Percentiles rank a stretch among this genome's conserved stretches.
These are phyloP conservation scores for Pistacia integerrima DNA, from an alignment of 345 rosid genomes.

Conservation along the genomic window DNA sequence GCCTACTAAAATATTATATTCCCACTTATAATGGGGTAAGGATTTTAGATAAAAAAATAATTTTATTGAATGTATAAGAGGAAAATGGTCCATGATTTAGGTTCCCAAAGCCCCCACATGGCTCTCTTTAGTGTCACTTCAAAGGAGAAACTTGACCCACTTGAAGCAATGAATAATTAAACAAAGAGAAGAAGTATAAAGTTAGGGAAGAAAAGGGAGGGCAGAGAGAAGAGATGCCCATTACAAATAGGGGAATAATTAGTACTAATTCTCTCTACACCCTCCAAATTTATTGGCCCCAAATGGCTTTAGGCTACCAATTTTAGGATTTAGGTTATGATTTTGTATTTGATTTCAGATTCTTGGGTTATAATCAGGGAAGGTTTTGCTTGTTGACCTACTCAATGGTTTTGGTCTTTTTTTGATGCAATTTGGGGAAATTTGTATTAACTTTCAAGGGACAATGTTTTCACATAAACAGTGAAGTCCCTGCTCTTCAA, in stretches of 20 bases:
- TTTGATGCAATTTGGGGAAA: too few species aligned
- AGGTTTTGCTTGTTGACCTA: neutral
- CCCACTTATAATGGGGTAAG: conserved; percentile 4
- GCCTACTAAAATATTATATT: neutral
- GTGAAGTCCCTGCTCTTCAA: neutral
- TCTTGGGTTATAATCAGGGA: neutral
- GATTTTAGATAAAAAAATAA: too few species aligned
- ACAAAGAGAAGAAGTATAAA: neutral
- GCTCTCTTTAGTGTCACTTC: neutral
- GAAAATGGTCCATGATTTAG: conserved; percentile 15
- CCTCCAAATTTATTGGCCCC: conserved; percentile 26
- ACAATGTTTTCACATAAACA: neutral
- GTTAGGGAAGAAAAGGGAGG: neutral
- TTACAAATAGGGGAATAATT: neutral
- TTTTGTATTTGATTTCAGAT: neutral
- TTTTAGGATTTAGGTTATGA: neutral
- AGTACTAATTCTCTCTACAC: neutral
- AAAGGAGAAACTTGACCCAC: conserved; percentile 10
- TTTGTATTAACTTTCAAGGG: too few species aligned
- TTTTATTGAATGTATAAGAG: neutral
- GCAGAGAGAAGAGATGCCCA: conserved; percentile 9
- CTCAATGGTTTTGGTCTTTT: too few species aligned
- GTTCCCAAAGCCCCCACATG: conserved; percentile 3
- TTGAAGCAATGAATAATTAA: neutral
- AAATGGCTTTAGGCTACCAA: conserved; percentile 15